These are phyloP conservation scores for Trichocladium uniseriatum DNA, from an alignment of 495 filamentous ascomycete genomes.

Conservation along the genomic window DNA sequence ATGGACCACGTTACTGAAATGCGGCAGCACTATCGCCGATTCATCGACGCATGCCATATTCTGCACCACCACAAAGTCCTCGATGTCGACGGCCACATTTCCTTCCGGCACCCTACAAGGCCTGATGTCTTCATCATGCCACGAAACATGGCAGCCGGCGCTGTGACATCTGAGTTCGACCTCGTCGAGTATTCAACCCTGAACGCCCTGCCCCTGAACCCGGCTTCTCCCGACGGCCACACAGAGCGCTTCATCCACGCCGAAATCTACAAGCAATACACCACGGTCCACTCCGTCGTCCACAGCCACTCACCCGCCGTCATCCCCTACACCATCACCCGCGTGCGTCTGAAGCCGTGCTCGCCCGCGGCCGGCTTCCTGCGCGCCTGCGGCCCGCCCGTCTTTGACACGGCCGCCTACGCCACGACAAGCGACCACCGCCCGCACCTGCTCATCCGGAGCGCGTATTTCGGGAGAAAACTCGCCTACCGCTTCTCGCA, in stretches of 20 bases:
- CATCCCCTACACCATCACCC: conserved; percentile 37
- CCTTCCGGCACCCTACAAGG: conserved; percentile 35
- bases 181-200: conserved; percentile 35
- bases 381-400: conserved; percentile 18
- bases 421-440: conserved; percentile 9
- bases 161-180: conserved; percentile 32
- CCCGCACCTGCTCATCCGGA: conserved; percentile 38
- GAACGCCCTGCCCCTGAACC: conserved; percentile 31
- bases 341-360: conserved; percentile 31
- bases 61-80: conserved; percentile 33
- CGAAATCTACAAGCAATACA: conserved; percentile 38
- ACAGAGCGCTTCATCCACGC: conserved; percentile 43
- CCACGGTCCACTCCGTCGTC: conserved; percentile 32
- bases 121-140: conserved; percentile 37
- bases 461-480: conserved; percentile 25
- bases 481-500: conserved; percentile 22
- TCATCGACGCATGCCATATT: conserved; percentile 22
- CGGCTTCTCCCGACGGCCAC: conserved; percentile 28
- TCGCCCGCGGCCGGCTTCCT: conserved; percentile 45
- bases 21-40: not conserved
- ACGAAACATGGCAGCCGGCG: conserved; percentile 34
- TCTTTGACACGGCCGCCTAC: conserved; percentile 29
- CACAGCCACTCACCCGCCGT: conserved; percentile 42
- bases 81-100: conserved; percentile 46
- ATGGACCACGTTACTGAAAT: not conserved